These are phyloP conservation scores for Candida verbasci DNA, from an alignment of 805 yeast species.

Conservation along the genomic window DNA sequence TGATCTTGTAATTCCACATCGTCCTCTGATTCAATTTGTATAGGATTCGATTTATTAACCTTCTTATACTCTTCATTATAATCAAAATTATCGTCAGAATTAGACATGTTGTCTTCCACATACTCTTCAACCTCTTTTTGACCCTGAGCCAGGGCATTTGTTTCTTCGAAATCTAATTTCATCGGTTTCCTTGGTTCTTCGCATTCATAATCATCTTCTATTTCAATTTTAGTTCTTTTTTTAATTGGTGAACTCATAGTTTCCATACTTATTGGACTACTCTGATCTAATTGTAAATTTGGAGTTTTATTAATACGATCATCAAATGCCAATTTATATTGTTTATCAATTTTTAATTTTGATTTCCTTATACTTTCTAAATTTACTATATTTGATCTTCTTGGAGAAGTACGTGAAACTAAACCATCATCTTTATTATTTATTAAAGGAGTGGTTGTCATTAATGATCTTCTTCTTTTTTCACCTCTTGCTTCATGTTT, in stretches of 20 bases:
- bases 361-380: slow-evolving; percentile 15
- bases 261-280: neutral
- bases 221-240: slow-evolving; percentile 8
- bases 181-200: neutral
- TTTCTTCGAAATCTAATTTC: too few relatives aligned
- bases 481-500: slow-evolving; percentile 29
- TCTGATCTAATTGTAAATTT: slow-evolving; percentile 12
- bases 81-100: neutral
- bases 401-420: slow-evolving; percentile 12
- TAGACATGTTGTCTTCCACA: neutral
- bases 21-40: slow-evolving; percentile 13
- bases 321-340: slow-evolving; percentile 6
- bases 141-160: too few relatives aligned
- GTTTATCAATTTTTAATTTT: slow-evolving; percentile 13
- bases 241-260: slow-evolving; percentile 8
- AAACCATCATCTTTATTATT: slow-evolving; percentile 15
- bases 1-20: slow-evolving; percentile 12
- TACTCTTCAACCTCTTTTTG: slow-evolving; percentile 1
- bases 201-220: neutral
- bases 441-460: slow-evolving; percentile 8
- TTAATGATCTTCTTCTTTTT: slow-evolving; percentile 20
- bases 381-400: slow-evolving; percentile 8
- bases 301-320: slow-evolving; percentile 13
- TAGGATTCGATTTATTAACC: neutral
- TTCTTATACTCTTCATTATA: neutral